phyloP scores from a whole-genome alignment of 305 asterid genomes.

The Nicotiana rustica region DNA sequence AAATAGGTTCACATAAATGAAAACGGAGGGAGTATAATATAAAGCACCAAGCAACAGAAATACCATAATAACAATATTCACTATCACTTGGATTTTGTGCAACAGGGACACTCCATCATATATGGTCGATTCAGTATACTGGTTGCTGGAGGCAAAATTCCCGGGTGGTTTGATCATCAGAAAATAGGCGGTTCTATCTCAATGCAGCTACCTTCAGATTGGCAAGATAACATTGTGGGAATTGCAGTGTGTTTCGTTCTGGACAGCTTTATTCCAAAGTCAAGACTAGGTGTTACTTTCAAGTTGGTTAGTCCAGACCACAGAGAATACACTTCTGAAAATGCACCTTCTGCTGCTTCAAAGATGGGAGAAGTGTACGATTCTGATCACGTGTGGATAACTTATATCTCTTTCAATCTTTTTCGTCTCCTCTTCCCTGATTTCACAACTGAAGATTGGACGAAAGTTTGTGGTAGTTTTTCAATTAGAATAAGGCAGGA shows the following conservation, averaged over 20 bases:
- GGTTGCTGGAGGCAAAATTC: conserved; percentile 33
- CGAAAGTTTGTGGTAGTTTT: conserved; percentile 32
- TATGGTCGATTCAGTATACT: conserved; percentile 34
- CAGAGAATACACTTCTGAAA: conserved; percentile 27
- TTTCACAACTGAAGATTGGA: conserved; percentile 34
- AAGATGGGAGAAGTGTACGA: conserved; percentile 28
- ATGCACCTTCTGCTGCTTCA: conserved; percentile 26
- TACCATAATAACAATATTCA: not conserved
- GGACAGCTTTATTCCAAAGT: conserved; percentile 22
- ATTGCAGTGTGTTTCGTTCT: conserved; percentile 33
- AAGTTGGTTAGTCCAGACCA: conserved; percentile 33
- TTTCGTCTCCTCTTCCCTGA: conserved; percentile 32
- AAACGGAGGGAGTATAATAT: too few relatives aligned
- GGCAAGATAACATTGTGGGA: conserved; percentile 33
- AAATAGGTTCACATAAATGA: too few relatives aligned
- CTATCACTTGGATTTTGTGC: not conserved
- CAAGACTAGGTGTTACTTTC: conserved; percentile 38
- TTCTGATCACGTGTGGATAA: conserved; percentile 33
- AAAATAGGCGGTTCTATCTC: conserved; percentile 31
- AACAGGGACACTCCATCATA: conserved; percentile 32
- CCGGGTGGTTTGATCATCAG: conserved; percentile 33
- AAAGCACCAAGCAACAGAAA: not conserved
- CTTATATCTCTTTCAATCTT: conserved; percentile 32
- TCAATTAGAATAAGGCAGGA: conserved; percentile 28
- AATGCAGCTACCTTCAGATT: conserved; percentile 29